Percentiles rank a stretch among this genome's conserved stretches.
phyloP scores from a whole-genome alignment of 2,329 filamentous ascomycete species.

The Xylaria sp. region DNA sequence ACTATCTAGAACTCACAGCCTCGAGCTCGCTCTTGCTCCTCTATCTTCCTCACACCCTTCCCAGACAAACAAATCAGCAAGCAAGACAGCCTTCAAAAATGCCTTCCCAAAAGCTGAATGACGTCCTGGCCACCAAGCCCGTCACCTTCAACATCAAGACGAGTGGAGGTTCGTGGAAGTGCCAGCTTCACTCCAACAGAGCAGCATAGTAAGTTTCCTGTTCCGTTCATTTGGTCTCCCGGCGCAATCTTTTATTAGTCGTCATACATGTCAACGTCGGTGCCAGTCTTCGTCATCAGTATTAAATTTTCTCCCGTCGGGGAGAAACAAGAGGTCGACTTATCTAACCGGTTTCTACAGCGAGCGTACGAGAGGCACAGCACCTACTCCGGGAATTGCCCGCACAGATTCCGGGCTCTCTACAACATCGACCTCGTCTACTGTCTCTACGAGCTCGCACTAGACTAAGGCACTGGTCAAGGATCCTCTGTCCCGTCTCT shows the following conservation, averaged over 20 bases:
- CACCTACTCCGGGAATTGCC: slow-evolving; percentile 31
- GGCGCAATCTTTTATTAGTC: neutral
- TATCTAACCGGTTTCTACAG: slow-evolving; percentile 30
- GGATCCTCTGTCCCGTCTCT: slow-evolving; percentile 4
- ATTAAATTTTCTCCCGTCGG: neutral
- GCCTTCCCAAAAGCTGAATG: slow-evolving; percentile 38
- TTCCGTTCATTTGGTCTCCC: neutral
- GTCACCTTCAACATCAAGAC: slow-evolving; percentile 42
- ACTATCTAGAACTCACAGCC: neutral
- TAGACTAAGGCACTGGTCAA: slow-evolving; percentile 15
- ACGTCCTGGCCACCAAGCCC: slow-evolving; percentile 38
- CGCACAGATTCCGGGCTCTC: slow-evolving; percentile 39
- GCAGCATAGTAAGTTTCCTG: slow-evolving; percentile 39
- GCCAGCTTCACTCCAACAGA: slow-evolving; percentile 41
- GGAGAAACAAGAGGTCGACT: neutral
- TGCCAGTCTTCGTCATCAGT: neutral
- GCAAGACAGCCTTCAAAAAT: too few species aligned
- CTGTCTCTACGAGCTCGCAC: slow-evolving; percentile 27
- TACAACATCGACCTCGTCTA: slow-evolving; percentile 31
- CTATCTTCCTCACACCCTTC: neutral
- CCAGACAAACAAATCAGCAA: neutral
- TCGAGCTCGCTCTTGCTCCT: neutral
- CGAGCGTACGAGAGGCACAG: slow-evolving; percentile 19
- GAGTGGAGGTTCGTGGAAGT: slow-evolving; percentile 40
- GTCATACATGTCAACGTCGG: neutral